phyloP scores from a whole-genome alignment of 2,329 filamentous ascomycete genomes.

The Periglandula ipomoeae region DNA sequence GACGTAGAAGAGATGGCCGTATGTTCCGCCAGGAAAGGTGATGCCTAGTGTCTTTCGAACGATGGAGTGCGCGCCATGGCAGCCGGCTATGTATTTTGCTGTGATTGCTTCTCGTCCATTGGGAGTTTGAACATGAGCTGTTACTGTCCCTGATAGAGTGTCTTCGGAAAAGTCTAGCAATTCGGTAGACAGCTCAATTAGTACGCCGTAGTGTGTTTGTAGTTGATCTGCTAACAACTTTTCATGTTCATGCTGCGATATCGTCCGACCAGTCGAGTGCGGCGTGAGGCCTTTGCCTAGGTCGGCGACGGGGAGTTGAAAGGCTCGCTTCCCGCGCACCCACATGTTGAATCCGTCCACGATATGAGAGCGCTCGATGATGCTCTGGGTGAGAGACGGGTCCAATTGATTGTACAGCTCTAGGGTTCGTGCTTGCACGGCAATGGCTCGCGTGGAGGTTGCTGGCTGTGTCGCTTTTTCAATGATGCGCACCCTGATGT shows the following conservation, averaged over 20 bases:
- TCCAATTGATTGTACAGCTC: constrained; percentile 4
- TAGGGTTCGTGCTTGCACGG: constrained; percentile 1
- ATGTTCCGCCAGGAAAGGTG: constrained; percentile 1
- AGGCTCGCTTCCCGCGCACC: neutral
- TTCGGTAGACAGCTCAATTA: constrained; percentile 13
- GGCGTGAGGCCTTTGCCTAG: neutral
- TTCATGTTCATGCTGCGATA: constrained; percentile 28
- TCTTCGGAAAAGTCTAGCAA: constrained; percentile 49
- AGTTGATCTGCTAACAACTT: constrained; percentile 34
- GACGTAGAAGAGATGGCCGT: constrained; percentile 3
- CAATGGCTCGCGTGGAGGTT: constrained; percentile 10
- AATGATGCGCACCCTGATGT: constrained; percentile 32
- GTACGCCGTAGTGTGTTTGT: constrained; percentile 1
- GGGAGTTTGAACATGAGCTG: constrained; percentile 16
- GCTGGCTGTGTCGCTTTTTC: constrained; percentile 38
- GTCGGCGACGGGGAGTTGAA: neutral
- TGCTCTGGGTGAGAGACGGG: neutral
- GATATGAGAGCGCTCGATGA: neutral
- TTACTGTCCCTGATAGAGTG: constrained; percentile 47
- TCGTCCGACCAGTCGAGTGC: neutral
- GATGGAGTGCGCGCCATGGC: constrained; percentile 1
- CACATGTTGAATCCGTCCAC: constrained; percentile 1
- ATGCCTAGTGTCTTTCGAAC: constrained; percentile 4
- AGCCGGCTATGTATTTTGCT: constrained; percentile 11
- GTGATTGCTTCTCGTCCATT: constrained; percentile 21